Base-by-base conservation (phyloP, 148 eudicot genomes). In the Chenopodium album region DNA sequence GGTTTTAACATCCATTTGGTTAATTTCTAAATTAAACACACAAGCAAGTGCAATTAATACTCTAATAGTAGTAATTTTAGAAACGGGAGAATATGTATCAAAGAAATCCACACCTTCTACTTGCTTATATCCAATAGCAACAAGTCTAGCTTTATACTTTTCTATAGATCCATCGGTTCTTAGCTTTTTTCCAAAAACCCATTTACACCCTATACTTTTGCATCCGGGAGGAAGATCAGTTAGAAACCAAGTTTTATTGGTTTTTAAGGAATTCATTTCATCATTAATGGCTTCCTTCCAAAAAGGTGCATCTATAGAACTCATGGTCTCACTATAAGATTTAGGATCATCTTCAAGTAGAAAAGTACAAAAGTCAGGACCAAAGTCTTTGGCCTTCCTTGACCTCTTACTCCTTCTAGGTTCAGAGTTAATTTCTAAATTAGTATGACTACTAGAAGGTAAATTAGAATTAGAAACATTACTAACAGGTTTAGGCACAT, bases 161-260 rank as follows among this genome's bases (percentile, higher is more conserved):
- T 54, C 41, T 7, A 29, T 28, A 22, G 31, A 60, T 1, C 70
- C 70, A 76, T 62, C 56, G 0, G 69, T 19, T 9, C 79, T 34
- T 22, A 76, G 9, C 11, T 75, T 75, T 37, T 54, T 75, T 6
- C 44, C 3, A 48, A 75, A 28, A 3, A 75, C 44, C 69, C 70
- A 76, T 60, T 76, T 76, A 46, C 79, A 60, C 1, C 50, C 79
- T 62, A 62, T 62, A 16, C 48, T 60, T 8, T 60, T 76, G 34
- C 69, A 62, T 20, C 79, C 50, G 20, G 28, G 79, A 32, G 52
- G 34, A 11, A 60, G 66, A 31, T 62, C 56, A n/a, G 79, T 76
- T 22, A 76, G 32, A 60, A 76, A n/a, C 52, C 69, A 62, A 59
- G 70, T 76, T 62, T 76, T 76, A 37, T 76, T 63, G 6, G 52